phyloP scores from a whole-genome alignment of 345 rosid species.

The Eucalyptus erythrocorys region DNA sequence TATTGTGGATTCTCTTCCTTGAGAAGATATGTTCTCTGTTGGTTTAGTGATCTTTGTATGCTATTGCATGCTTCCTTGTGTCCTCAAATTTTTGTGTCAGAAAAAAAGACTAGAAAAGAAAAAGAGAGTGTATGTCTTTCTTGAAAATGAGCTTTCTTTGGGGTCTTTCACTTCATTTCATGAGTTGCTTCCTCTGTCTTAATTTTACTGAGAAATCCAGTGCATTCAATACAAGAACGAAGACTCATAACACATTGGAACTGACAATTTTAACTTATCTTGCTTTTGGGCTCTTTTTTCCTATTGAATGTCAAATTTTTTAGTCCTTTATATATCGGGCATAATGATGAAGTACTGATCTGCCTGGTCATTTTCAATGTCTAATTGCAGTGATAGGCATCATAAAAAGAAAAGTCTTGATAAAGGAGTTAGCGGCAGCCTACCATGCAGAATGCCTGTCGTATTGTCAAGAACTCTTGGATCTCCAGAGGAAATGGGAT shows the following conservation, averaged over 20 bases:
- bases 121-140: not conserved
- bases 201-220: not conserved
- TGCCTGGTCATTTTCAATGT: not conserved
- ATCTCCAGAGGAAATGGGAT: conserved; percentile 62
- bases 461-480: conserved; percentile 71
- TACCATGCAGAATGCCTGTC: conserved; percentile 79
- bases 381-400: conserved; percentile 71
- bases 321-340: not conserved
- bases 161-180: not conserved
- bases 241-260: not conserved
- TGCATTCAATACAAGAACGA: not conserved
- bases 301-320: not conserved
- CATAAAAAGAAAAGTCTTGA: conserved; percentile 86
- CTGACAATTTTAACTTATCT: not conserved
- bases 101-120: not conserved
- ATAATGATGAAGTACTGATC: not conserved
- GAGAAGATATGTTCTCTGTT: not conserved
- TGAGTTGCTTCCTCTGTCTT: not conserved
- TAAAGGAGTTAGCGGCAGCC: conserved; percentile 80
- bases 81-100: not conserved
- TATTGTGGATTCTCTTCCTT: not conserved
- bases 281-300: not conserved
- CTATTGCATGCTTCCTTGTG: not conserved
- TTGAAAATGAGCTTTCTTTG: not conserved
- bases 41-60: not conserved